A percentile compares a stretch with the other conserved stretches of the same genome.
Evolutionary conservation across 805 yeast genomes (phyloP).

Genomic region (Kregervanrija fluxuum): DNA sequence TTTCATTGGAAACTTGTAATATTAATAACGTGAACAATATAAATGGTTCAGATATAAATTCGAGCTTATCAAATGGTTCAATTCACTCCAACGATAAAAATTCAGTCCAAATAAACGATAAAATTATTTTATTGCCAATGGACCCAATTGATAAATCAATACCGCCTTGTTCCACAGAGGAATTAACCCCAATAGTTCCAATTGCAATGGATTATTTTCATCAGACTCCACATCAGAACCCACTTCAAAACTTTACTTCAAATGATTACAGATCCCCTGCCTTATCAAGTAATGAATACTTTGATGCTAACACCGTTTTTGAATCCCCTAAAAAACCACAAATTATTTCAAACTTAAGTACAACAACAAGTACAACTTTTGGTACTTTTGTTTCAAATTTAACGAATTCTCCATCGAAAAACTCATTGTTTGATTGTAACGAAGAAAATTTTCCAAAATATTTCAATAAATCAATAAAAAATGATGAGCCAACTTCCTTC

Average conservation of each 20-base stretch:
- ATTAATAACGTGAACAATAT: neutral
- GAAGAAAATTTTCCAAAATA: too few relatives aligned
- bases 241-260: neutral
- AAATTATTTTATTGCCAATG: slow-evolving; percentile 21
- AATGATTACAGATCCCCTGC: neutral
- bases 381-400: neutral
- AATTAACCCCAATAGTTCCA: slow-evolving; percentile 22
- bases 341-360: slow-evolving; percentile 9
- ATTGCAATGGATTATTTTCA: slow-evolving; percentile 4
- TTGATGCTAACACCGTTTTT: neutral
- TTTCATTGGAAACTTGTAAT: neutral
- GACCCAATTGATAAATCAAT: slow-evolving; percentile 21
- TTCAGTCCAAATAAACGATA: slow-evolving; percentile 1
- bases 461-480: neutral
- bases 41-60: too few relatives aligned
- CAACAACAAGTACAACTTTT: slow-evolving; percentile 12
- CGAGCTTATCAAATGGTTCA: too few relatives aligned
- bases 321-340: slow-evolving; percentile 4
- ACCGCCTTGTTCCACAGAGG: slow-evolving; percentile 24
- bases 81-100: too few relatives aligned
- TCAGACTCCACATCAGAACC: neutral
- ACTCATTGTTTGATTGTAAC: too few relatives aligned
- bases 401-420: neutral
- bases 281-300: neutral
- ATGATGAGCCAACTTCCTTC: neutral